Conservation (phyloP, 179 eudicot species). For the Sideroxylon spinosum region DNA sequence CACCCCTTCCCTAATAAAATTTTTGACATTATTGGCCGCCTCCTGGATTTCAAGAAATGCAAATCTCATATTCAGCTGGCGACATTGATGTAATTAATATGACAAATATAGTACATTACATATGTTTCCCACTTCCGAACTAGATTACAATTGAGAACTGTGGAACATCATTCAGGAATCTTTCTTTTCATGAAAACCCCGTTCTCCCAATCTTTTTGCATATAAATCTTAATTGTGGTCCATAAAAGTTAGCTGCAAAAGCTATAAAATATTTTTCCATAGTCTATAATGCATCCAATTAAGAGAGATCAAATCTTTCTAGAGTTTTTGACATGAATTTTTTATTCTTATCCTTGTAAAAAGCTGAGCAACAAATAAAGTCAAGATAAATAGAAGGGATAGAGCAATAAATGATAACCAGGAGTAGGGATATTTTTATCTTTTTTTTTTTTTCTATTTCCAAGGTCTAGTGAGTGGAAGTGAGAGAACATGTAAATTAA, state of each 20-base stretch:
- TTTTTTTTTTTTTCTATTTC: too few species aligned
- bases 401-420: not conserved
- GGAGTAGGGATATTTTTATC: not conserved
- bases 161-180: not conserved
- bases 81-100: not conserved
- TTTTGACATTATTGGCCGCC: not conserved
- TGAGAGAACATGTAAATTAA: too few species aligned
- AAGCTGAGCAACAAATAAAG: not conserved
- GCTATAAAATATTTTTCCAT: not conserved
- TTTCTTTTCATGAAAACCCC: not conserved
- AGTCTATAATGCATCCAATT: not conserved
- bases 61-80: slow-evolving; percentile 6
- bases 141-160: not conserved
- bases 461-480: too few species aligned
- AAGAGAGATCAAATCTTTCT: not conserved
- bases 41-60: not conserved
- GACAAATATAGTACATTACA: not conserved
- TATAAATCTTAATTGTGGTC: not conserved
- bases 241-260: not conserved
- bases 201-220: not conserved
- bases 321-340: not conserved
- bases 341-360: not conserved
- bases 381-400: not conserved
- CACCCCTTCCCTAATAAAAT: not conserved
- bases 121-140: not conserved